Base-by-base conservation (phyloP, 495 filamentous ascomycete genomes). In the Xylaria nigripes region DNA sequence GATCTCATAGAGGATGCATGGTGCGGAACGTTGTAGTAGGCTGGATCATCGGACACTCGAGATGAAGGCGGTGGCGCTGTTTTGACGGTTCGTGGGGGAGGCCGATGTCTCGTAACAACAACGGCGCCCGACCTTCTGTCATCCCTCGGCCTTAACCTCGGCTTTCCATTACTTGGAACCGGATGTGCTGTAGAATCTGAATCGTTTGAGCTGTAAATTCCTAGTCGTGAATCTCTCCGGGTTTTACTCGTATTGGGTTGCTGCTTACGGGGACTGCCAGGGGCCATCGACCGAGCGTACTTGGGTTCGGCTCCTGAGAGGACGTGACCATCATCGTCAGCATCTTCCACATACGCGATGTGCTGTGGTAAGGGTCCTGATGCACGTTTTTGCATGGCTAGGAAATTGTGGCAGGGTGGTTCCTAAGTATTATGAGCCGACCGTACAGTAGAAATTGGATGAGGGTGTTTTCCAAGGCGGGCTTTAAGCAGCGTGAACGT, bases 311-410 rank as follows among this genome's bases (percentile, higher is more conserved):
- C 68, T 43, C 68, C 75, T 49, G 70, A 66, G 15, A 76, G 66
- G 24, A 62, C 30, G 24, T 67, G 66, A 38, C 71, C 76, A 25
- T 76, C 71, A 62, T 79, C 70, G 48, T 75, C 78, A 12, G 62
- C 70, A 53, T 81, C 78, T 41, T 77, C 72, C 25, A 77, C 67
- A 61, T 69, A 75, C 59, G 76, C 53, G 25, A 55, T 27, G 22
- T 55, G 53, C 38, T 34, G 0, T 24, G 24, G 32, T 23, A 44
- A 36, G 6, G 38, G 21, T 36, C 6, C 32, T 38, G 53, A 38
- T 9, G 25, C 25, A 46, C 53, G 53, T 29, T 55, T 55, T 27
- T 15, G 40, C 53, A 55, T 55, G 21, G 40, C 23, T 46, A 50
- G 27, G 12, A 27, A 8, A 38, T 3, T 34, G 6, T 48, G 24